phyloP scores from a whole-genome alignment of 352 stramenopile species.

The Phytophthora hibernalis region DNA sequence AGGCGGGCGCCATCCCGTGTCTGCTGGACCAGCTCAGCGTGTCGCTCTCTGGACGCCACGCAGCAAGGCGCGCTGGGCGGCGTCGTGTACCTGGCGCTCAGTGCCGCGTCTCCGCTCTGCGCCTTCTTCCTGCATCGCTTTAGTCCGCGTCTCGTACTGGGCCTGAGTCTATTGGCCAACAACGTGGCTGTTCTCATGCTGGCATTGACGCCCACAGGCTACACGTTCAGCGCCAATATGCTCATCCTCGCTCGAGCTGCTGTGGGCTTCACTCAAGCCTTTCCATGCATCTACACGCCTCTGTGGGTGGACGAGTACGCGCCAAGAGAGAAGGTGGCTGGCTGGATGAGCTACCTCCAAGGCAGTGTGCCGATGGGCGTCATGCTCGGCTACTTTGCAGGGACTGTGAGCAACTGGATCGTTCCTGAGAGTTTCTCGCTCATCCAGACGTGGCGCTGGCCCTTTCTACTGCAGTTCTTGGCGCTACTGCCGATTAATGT shows the following conservation, averaged over 20 bases:
- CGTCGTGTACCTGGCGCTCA: slow-evolving; percentile 83
- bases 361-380: slow-evolving; percentile 85
- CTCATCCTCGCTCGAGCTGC: slow-evolving; percentile 74
- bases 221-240: slow-evolving; percentile 68
- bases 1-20: slow-evolving; percentile 83
- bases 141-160: slow-evolving; percentile 69
- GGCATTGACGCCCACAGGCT: slow-evolving; percentile 76
- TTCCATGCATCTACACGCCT: slow-evolving; percentile 85
- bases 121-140: slow-evolving; percentile 78
- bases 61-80: slow-evolving; percentile 80
- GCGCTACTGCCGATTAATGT: slow-evolving; percentile 76
- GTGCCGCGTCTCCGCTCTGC: slow-evolving; percentile 78
- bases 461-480: slow-evolving; percentile 86
- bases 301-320: slow-evolving; percentile 89
- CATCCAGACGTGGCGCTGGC: slow-evolving; percentile 84
- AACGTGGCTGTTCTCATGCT: slow-evolving; percentile 80
- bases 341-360: slow-evolving; percentile 89
- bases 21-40: slow-evolving; percentile 82
- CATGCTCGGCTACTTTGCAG: slow-evolving; percentile 88
- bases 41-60: slow-evolving; percentile 73
- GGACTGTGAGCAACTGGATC: slow-evolving; percentile 84
- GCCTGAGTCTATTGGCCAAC: slow-evolving; percentile 76
- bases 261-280: slow-evolving; percentile 87
- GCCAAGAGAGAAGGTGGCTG: slow-evolving; percentile 72
- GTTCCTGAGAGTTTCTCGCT: slow-evolving; percentile 68